These are phyloP conservation scores for Delonix regia DNA, from an alignment of 306 rosid genomes.

Conservation along the genomic window DNA sequence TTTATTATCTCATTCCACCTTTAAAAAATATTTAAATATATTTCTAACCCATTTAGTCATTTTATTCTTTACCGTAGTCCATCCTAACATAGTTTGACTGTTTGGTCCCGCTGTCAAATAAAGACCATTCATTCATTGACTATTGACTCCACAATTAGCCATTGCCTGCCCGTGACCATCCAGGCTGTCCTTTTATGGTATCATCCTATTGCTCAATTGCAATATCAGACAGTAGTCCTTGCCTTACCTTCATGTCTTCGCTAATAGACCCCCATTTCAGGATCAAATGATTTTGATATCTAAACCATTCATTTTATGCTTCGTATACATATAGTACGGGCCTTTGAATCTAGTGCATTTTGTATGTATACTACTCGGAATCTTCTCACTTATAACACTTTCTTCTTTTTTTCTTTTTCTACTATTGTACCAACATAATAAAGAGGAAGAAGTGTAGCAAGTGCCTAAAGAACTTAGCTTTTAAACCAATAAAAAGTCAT, in stretches of 20 bases:
- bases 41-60: too few relatives aligned
- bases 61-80: too few relatives aligned
- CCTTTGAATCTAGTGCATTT: background rate
- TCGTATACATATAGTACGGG: background rate
- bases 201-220: background rate
- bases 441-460: slow-evolving; percentile 24
- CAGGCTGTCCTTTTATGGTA: slow-evolving; percentile 48
- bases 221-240: slow-evolving; percentile 39
- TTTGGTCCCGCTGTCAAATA: slow-evolving; percentile 60
- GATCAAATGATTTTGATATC: slow-evolving; percentile 26
- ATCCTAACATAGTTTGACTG: slow-evolving; percentile 38
- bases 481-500: background rate
- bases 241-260: slow-evolving; percentile 29
- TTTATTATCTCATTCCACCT: too few relatives aligned
- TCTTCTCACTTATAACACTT: background rate
- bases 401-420: background rate
- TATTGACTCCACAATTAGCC: slow-evolving; percentile 41
- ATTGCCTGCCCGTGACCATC: slow-evolving; percentile 54
- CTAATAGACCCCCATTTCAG: slow-evolving; percentile 36
- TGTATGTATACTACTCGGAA: background rate
- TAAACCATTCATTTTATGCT: slow-evolving; percentile 18
- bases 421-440: background rate
- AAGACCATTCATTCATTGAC: slow-evolving; percentile 52
- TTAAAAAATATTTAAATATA: too few relatives aligned
- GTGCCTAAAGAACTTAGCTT: slow-evolving; percentile 26